phyloP scores from a whole-genome alignment of 441 rosid genomes.

The Adansonia grandidieri region DNA sequence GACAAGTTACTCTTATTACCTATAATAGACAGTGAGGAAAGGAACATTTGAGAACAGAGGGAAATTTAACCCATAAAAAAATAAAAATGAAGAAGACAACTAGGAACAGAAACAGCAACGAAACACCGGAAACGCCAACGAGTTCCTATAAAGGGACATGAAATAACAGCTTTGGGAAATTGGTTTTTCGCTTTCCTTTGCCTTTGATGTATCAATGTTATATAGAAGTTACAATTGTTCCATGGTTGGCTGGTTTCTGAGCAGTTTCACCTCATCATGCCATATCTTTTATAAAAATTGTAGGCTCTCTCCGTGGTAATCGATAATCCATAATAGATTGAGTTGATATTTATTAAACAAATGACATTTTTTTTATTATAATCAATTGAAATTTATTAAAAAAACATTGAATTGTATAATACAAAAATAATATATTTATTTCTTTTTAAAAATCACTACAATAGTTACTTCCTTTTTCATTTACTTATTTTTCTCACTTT shows the following conservation, averaged over 20 bases:
- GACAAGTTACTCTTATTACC: background rate
- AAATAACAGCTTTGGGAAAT: constrained; percentile 32
- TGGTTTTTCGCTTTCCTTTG: constrained; percentile 30
- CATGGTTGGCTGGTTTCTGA: background rate
- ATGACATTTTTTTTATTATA: no score
- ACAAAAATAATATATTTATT: no score
- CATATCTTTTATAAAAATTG: constrained; percentile 17
- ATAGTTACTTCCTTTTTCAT: no score
- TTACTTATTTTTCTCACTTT: no score
- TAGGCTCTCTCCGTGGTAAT: background rate
- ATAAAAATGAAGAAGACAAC: constrained; percentile 1
- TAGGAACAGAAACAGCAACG: constrained; percentile 30
- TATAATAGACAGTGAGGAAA: constrained; percentile 2
- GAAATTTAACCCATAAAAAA: background rate
- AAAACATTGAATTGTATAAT: no score
- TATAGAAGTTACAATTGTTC: background rate
- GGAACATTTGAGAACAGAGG: background rate
- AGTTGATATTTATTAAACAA: no score
- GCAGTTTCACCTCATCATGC: constrained; percentile 37
- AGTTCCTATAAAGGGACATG: constrained; percentile 33
- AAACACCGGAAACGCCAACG: constrained; percentile 25
- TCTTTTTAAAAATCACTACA: no score
- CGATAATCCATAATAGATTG: no score
- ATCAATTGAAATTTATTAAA: no score
- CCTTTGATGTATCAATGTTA: background rate